A percentile compares a stretch with the other conserved stretches of the same genome.
phyloP scores from a whole-genome alignment of 441 rosid species.

The Erysimum cheiri region DNA sequence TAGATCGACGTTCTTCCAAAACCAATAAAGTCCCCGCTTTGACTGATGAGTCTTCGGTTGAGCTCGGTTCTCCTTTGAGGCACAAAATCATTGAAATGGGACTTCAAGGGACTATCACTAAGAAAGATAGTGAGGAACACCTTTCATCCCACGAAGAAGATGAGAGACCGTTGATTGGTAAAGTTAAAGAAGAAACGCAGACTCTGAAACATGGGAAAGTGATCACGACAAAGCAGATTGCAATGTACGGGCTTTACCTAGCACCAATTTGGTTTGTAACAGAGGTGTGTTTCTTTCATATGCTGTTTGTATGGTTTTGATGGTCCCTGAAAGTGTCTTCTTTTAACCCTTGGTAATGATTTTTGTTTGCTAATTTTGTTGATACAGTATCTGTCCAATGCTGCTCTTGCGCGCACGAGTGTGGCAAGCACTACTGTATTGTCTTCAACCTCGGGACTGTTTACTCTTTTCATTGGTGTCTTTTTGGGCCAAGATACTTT shows the following conservation, averaged over 20 bases:
- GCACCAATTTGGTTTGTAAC: slow-evolving; percentile 99
- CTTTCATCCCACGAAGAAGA: slow-evolving; percentile 60
- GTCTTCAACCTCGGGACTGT: slow-evolving; percentile 95
- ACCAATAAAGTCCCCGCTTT: slow-evolving; percentile 53
- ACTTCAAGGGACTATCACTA: slow-evolving; percentile 64
- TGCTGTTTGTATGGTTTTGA: not conserved
- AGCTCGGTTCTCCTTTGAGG: slow-evolving; percentile 60
- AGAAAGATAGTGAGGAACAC: slow-evolving; percentile 78
- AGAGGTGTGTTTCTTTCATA: slow-evolving; percentile 56
- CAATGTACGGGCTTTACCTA: slow-evolving; percentile 79
- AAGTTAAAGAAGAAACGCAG: slow-evolving; percentile 62
- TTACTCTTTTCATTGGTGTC: slow-evolving; percentile 96
- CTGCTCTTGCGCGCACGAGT: slow-evolving; percentile 96
- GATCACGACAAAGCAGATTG: slow-evolving; percentile 74
- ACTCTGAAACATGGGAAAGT: slow-evolving; percentile 56
- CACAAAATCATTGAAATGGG: slow-evolving; percentile 76
- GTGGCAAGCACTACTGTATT: slow-evolving; percentile 97
- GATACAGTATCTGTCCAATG: slow-evolving; percentile 91
- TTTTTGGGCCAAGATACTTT: slow-evolving; percentile 88
- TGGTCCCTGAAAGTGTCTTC: not conserved
- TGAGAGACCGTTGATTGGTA: slow-evolving; percentile 66
- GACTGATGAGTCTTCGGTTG: slow-evolving; percentile 55
- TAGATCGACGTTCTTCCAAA: slow-evolving; percentile 56
- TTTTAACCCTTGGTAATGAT: not conserved
- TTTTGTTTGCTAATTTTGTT: slow-evolving; percentile 17